phyloP scores from a whole-genome alignment of 768 basidiomycete species.

The Mycena belliarum region DNA sequence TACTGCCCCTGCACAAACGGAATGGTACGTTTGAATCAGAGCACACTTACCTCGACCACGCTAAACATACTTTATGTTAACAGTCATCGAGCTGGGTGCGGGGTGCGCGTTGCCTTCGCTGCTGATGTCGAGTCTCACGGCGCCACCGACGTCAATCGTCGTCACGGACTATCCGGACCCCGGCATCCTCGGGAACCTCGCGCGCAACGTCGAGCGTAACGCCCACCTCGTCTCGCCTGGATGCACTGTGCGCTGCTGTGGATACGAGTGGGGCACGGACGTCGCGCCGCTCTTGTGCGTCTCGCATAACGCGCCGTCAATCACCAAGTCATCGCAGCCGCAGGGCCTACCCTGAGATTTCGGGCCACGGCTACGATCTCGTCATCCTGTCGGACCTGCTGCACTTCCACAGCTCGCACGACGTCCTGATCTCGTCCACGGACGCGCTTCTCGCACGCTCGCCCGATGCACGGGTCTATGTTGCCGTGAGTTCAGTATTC shows the following conservation, averaged over 20 bases:
- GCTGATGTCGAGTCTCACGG: constrained; percentile 46
- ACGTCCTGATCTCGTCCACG: constrained; percentile 53
- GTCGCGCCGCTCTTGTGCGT: constrained; percentile 49
- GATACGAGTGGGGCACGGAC: constrained; percentile 70
- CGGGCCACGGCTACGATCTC: constrained; percentile 46
- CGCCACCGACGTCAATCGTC: constrained; percentile 54
- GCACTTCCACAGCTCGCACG: constrained; percentile 66
- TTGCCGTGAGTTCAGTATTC: constrained; percentile 43
- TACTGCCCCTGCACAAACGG: constrained; percentile 42
- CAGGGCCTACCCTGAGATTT: not conserved
- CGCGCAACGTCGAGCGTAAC: constrained; percentile 57
- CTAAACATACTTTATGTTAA: not conserved
- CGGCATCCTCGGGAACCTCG: constrained; percentile 57
- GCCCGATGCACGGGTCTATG: constrained; percentile 46
- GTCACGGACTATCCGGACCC: constrained; percentile 72
- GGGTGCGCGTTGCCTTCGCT: constrained; percentile 71
- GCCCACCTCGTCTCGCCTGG: constrained; percentile 30
- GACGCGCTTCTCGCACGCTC: constrained; percentile 46
- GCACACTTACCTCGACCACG: not conserved
- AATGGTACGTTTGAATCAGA: constrained; percentile 36
- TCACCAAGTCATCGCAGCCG: not conserved
- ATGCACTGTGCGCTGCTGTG: constrained; percentile 46
- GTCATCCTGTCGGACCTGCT: constrained; percentile 74
- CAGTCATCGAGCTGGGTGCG: constrained; percentile 73
- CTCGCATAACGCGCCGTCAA: not conserved